phyloP scores from a whole-genome alignment of 164 flowering plant genomes.

The Euptelea pleiosperma region DNA sequence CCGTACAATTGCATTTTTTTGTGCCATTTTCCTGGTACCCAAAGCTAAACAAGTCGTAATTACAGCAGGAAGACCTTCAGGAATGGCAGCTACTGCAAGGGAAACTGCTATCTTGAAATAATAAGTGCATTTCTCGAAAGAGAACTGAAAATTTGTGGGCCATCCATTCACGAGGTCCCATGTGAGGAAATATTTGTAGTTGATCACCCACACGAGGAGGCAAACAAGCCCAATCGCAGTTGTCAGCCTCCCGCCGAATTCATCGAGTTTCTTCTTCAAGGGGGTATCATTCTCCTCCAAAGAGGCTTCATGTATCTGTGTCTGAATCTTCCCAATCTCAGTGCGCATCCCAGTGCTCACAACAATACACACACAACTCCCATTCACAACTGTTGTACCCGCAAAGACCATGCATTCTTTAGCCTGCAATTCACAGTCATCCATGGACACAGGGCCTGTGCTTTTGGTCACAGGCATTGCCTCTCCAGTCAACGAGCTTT shows the following conservation, averaged over 20 bases:
- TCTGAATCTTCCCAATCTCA: constrained; percentile 87
- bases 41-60: constrained; percentile 90
- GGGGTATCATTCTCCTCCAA: constrained; percentile 77
- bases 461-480: constrained; percentile 79
- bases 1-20: constrained; percentile 83
- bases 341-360: constrained; percentile 72
- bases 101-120: constrained; percentile 91
- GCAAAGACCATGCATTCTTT: constrained; percentile 90
- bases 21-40: constrained; percentile 92
- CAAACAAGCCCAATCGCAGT: constrained; percentile 75
- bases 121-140: constrained; percentile 86
- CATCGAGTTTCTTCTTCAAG: constrained; percentile 82
- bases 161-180: constrained; percentile 74
- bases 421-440: constrained; percentile 83
- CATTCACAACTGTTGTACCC: constrained; percentile 84
- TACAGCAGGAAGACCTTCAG: constrained; percentile 95
- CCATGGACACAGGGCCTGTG: constrained; percentile 41
- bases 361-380: constrained; percentile 71
- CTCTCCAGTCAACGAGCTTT: constrained; percentile 92
- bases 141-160: constrained; percentile 68
- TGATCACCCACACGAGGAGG: constrained; percentile 75
- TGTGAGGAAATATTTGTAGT: constrained; percentile 71
- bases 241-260: constrained; percentile 79
- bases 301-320: constrained; percentile 88
- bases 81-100: constrained; percentile 93